phyloP scores from a whole-genome alignment of 2,329 filamentous ascomycete genomes.

The Dactylellina sp. region DNA sequence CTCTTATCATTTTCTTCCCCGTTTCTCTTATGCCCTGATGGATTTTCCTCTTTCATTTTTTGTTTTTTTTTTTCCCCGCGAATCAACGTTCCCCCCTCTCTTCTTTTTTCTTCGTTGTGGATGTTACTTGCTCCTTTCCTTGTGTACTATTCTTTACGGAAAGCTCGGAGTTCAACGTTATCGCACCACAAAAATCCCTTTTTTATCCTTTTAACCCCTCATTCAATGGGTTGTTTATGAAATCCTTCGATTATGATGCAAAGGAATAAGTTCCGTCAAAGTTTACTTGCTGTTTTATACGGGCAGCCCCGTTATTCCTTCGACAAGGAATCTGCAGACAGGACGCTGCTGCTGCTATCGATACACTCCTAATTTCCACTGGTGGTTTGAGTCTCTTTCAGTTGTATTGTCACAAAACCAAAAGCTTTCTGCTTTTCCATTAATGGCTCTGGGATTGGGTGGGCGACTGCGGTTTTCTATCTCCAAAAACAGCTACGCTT shows the following conservation, averaged over 20 bases:
- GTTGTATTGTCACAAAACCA: slow-evolving; percentile 48
- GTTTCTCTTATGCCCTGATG: slow-evolving; percentile 40
- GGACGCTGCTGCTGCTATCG: slow-evolving; percentile 34
- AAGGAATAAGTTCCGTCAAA: slow-evolving; percentile 48
- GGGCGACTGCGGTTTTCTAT: slow-evolving; percentile 47
- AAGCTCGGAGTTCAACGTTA: slow-evolving; percentile 56
- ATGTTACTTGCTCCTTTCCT: slow-evolving; percentile 55
- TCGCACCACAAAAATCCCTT: slow-evolving; percentile 55
- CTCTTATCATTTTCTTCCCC: slow-evolving; percentile 22
- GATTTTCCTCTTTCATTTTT: slow-evolving; percentile 25
- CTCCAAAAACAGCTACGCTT: slow-evolving; percentile 38
- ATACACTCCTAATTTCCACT: slow-evolving; percentile 57
- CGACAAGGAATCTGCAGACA: slow-evolving; percentile 53
- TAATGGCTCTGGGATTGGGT: slow-evolving; percentile 46
- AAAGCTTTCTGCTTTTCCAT: slow-evolving; percentile 46
- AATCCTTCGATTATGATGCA: slow-evolving; percentile 57
- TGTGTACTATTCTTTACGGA: slow-evolving; percentile 54
- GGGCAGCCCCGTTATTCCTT: slow-evolving; percentile 47
- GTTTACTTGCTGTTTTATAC: slow-evolving; percentile 51
- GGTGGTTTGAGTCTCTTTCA: slow-evolving; percentile 55
- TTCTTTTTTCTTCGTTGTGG: slow-evolving; percentile 45
- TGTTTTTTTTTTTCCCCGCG: slow-evolving; percentile 11
- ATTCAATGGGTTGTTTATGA: slow-evolving; percentile 54
- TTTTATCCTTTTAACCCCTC: slow-evolving; percentile 2
- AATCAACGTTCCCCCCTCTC: slow-evolving; percentile 15